These are phyloP conservation scores for Teunomyces aglyptinius DNA, from an alignment of 805 yeast genomes.

Conservation along the genomic window DNA sequence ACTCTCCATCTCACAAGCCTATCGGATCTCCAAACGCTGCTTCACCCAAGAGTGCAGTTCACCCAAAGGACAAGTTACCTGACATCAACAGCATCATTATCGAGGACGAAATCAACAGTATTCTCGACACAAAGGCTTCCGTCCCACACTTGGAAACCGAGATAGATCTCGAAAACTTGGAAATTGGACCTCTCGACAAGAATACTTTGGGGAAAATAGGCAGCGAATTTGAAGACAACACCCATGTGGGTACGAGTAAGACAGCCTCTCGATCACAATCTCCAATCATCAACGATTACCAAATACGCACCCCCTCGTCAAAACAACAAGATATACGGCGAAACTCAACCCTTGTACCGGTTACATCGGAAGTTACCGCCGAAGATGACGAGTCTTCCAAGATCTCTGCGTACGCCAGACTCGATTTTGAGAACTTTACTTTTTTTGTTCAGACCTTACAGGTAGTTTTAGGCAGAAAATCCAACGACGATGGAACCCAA, in stretches of 20 bases:
- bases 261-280: conserved; percentile 16
- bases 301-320: not conserved
- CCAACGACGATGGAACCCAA: conserved; percentile 50
- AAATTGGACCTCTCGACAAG: conserved; percentile 13
- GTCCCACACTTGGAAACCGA: not conserved
- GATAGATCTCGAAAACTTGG: conserved; percentile 9
- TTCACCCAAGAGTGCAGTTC: not conserved
- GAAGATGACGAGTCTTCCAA: conserved; percentile 21
- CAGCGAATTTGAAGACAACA: conserved; percentile 1
- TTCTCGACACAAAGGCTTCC: conserved; percentile 7
- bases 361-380: conserved; percentile 14
- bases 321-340: conserved; percentile 13
- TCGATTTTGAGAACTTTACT: conserved; percentile 90
- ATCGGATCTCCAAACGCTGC: conserved; percentile 1
- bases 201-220: conserved; percentile 1
- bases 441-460: conserved; percentile 96
- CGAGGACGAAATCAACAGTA: conserved; percentile 13
- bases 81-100: conserved; percentile 2
- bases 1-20: not conserved
- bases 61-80: conserved; percentile 1
- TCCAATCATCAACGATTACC: conserved; percentile 8
- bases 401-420: conserved; percentile 64
- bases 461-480: conserved; percentile 86
- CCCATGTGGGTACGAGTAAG: conserved; percentile 4
- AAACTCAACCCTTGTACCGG: conserved; percentile 16